These are phyloP conservation scores for Leccinum pellstonianum DNA, from an alignment of 768 basidiomycete species.

Conservation along the genomic window DNA sequence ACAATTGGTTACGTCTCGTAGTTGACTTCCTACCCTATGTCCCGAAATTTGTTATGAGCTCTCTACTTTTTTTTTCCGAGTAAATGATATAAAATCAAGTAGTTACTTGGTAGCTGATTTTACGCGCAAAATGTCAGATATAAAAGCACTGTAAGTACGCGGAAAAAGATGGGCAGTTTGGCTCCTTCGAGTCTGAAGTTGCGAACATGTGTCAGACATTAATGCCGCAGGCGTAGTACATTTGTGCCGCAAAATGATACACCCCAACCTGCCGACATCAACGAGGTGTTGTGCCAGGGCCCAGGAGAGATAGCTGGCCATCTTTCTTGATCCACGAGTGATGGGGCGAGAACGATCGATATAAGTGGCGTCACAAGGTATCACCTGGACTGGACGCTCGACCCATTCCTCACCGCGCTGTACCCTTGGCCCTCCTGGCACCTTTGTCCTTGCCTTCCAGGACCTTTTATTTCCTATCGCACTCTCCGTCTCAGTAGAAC, in stretches of 20 bases:
- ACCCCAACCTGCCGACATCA: conserved; percentile 12
- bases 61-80: background rate
- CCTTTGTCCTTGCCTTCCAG: conserved; percentile 1
- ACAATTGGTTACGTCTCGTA: background rate
- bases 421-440: background rate
- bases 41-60: background rate
- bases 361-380: conserved; percentile 3
- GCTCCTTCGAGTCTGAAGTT: background rate
- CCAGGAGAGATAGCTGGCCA: background rate
- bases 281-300: conserved; percentile 15
- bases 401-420: conserved; percentile 1
- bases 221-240: background rate
- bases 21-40: background rate
- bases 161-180: too few species aligned
- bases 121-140: too few species aligned
- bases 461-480: background rate
- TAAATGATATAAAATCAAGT: background rate
- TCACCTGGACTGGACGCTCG: conserved; percentile 8
- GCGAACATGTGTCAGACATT: background rate
- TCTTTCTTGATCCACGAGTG: background rate
- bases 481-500: background rate
- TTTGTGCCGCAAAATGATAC: conserved; percentile 5
- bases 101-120: background rate
- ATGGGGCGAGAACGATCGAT: conserved; percentile 13
- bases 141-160: too few species aligned